Evolutionary conservation across 2,329 filamentous ascomycete genomes (phyloP), one percentile per base, ranked within the genome.

Genomic region (Emydomyces testavorans): DNA sequence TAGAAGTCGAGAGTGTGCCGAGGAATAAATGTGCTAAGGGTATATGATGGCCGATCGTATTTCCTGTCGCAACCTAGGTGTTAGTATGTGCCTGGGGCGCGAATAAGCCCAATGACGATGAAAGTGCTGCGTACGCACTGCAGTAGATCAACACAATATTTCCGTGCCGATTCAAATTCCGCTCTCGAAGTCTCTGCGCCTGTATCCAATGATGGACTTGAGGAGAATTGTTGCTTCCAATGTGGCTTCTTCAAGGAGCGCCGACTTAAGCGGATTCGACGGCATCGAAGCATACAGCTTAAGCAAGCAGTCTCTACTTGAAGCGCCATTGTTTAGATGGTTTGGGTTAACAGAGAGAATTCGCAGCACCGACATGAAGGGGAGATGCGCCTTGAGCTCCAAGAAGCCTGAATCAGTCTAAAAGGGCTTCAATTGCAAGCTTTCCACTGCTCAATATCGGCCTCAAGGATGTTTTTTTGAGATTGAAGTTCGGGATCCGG

Each of bases 31-130:
- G 85, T 82, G 54, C 85, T 82, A 51, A 95, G 79, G 29, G 92
- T 77, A 62, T 87, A 86, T 13, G 92, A 88, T 53, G 93, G 85
- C 48, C 88, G 83, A 66, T 98, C 92, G 66, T 87, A 87, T 64
- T 82, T 83, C 64, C 88, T 93, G 56, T 4, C 10, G n/a, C 11
- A 21, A 26, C 13, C n/a, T 18, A 37, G 16, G 35, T 31, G 20
- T 13, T 36, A 32, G 43, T 44, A 29, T 49, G 34, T 32, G 10
- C 16, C 10, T 4, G 7, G 26, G 10, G n/a, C 7, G 5, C n/a
- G 36, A 23, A n/a, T 16, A 16, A 44, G 6, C 15, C 3, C 10
- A 21, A 13, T 18, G 21, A 39, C 31, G 29, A 23, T 15, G 23
- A 24, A 26, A 4, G 20, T 46, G 24, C 24, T 28, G 34, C 38